A percentile compares a stretch with the other conserved stretches of the same genome.
Evolutionary conservation across 768 basidiomycete species (phyloP).

Genomic region (Clavaria fumosa): DNA sequence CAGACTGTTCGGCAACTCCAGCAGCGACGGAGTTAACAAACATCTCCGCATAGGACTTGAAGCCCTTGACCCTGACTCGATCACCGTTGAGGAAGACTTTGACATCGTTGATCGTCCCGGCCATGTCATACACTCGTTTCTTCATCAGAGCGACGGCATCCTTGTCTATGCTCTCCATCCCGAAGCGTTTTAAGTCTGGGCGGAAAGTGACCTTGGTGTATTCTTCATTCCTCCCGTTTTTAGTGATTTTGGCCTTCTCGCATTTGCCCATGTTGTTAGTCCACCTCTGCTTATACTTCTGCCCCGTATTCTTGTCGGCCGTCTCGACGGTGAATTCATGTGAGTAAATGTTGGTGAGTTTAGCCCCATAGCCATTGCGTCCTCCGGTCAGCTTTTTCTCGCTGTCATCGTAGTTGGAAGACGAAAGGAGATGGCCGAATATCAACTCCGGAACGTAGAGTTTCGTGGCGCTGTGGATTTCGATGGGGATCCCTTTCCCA

Average conservation of each 20-base stretch:
- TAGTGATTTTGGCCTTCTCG: constrained; percentile 85
- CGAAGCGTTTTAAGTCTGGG: constrained; percentile 84
- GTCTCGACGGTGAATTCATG: constrained; percentile 93
- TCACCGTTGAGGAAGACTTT: constrained; percentile 93
- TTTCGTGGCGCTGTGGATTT: constrained; percentile 84
- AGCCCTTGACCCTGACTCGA: constrained; percentile 81
- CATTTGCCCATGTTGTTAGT: constrained; percentile 84
- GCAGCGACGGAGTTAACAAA: constrained; percentile 70
- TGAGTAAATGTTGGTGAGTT: constrained; percentile 97
- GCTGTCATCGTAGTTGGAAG: constrained; percentile 96
- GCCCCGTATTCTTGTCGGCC: constrained; percentile 67
- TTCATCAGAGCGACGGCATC: constrained; percentile 80
- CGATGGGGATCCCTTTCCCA: constrained; percentile 91
- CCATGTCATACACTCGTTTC: constrained; percentile 94
- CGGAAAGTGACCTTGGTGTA: constrained; percentile 88
- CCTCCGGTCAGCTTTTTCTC: constrained; percentile 98
- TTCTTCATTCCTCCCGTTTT: constrained; percentile 75
- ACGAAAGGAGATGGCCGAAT: constrained; percentile 88
- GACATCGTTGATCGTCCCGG: constrained; percentile 84
- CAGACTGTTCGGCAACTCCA: constrained; percentile 50
- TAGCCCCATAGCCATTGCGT: constrained; percentile 96
- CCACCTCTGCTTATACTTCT: constrained; percentile 95
- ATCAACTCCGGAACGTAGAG: constrained; percentile 96
- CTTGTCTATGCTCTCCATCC: constrained; percentile 81
- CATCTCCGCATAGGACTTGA: constrained; percentile 95